Evolutionary conservation across 2,329 filamentous ascomycete species (phyloP), one percentile per base, ranked within the genome.

Genomic region (Exophiala viscosa): DNA sequence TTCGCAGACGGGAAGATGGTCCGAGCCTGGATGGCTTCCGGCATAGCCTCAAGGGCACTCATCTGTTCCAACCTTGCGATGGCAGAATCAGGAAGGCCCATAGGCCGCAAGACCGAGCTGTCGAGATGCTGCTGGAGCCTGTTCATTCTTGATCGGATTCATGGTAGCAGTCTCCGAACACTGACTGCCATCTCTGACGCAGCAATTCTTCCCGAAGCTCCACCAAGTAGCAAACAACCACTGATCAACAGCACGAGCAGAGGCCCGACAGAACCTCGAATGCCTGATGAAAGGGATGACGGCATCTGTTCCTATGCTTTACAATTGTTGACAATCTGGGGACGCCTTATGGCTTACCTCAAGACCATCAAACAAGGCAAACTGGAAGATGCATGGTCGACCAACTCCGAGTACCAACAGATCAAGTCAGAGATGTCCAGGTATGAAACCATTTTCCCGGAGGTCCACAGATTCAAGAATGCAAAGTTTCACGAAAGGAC

Each of bases 391-490:
- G 50, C 52, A 11, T 59, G 58, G 58, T 33, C 32, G 3, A 41
- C 53, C 17, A 57, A 56, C 40, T 57, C 55, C 4, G 45, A 39
- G 17, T 60, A 60, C 38, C 52, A 56, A 20, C 45, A 60, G 23
- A 54, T 60, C 36, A 55, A 54, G 34, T 48, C 58, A 10, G 42
- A 56, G 35, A 55, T 60, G 45, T 60, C 50, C 33, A 39, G 46
- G 10, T 57, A 59, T 18, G 58, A 60, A 35, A 57, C 55, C 2
- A 48, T 55, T 9, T 48, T 59, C 14, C 51, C 52, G 9, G 51
- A 60, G 43, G 50, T 41, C 14, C 58, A 60, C 40, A 52, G 58
- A 20, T 58, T 60, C 48, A 55, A 48, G 15, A 57, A 54, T n/a
- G 41, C 49, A 4, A 54, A 45, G 15, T 54, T 58, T 18, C 35